A percentile compares a stretch with the other conserved stretches of the same genome.
Conservation (phyloP, 2,329 filamentous ascomycete genomes). For the Metarhizium robertsii region DNA sequence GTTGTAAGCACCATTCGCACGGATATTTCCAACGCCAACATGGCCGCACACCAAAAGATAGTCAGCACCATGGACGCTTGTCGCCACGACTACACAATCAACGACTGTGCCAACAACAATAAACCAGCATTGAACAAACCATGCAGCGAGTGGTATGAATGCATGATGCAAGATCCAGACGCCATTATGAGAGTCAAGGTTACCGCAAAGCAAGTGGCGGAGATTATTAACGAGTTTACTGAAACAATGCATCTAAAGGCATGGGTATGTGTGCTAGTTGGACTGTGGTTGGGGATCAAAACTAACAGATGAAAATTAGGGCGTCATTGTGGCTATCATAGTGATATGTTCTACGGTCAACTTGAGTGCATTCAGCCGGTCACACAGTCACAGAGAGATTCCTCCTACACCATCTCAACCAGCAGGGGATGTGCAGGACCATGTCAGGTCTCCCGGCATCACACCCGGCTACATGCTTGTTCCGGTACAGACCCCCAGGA, state of each 20-base stretch:
- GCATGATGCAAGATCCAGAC: constrained; percentile 77
- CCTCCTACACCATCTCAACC: constrained; percentile 7
- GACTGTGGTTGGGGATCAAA: background rate
- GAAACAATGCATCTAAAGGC: constrained; percentile 82
- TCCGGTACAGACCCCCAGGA: constrained; percentile 38
- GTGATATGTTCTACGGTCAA: constrained; percentile 39
- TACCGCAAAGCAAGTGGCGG: constrained; percentile 77
- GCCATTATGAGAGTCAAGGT: constrained; percentile 71
- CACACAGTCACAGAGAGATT: constrained; percentile 5
- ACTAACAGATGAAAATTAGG: constrained; percentile 21
- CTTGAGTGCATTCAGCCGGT: constrained; percentile 34
- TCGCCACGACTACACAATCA: constrained; percentile 62
- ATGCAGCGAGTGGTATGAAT: constrained; percentile 76
- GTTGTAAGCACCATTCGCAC: constrained; percentile 61
- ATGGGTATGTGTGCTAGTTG: constrained; percentile 32
- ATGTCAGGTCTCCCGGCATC: constrained; percentile 18
- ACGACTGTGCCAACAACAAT: constrained; percentile 57
- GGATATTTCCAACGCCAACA: constrained; percentile 66
- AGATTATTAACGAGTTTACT: constrained; percentile 90
- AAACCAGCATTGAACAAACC: constrained; percentile 63
- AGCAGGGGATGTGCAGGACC: constrained; percentile 9
- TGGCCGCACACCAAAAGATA: constrained; percentile 58
- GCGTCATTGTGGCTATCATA: constrained; percentile 41
- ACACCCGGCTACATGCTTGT: constrained; percentile 39
- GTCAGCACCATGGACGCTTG: constrained; percentile 67